A percentile compares a stretch with the other conserved stretches of the same genome.
Conservation (phyloP, 129 eudicot species). For the Escallonia herrerae region DNA sequence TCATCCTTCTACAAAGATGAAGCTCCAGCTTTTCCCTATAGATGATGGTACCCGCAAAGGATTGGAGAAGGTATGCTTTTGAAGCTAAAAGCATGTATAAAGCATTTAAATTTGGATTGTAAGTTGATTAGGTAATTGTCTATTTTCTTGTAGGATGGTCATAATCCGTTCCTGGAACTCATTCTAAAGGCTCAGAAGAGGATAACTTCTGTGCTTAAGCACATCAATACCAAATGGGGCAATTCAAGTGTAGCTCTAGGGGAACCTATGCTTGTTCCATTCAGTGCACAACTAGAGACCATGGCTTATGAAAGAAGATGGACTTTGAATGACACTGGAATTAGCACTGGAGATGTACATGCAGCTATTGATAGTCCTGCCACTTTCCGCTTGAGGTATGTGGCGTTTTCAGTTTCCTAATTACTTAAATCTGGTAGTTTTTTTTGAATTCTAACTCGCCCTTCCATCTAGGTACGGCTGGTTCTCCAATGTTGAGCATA, state of each 20-base stretch:
- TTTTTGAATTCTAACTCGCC: conserved; percentile 3
- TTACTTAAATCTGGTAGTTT: not conserved
- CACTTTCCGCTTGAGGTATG: conserved; percentile 79
- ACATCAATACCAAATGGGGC: conserved; percentile 74
- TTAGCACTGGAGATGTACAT: conserved; percentile 69
- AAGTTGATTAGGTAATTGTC: not conserved
- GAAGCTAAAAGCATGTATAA: not conserved
- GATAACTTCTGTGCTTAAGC: conserved; percentile 77
- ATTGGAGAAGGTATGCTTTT: conserved; percentile 59
- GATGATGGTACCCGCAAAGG: conserved; percentile 47
- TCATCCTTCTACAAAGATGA: conserved; percentile 56
- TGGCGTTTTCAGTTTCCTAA: not conserved
- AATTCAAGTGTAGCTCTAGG: conserved; percentile 45
- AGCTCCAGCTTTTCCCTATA: conserved; percentile 80
- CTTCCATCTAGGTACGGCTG: conserved; percentile 71
- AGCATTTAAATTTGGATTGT: conserved; percentile 1
- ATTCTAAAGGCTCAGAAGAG: conserved; percentile 66
- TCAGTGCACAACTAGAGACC: conserved; percentile 19
- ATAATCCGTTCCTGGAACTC: conserved; percentile 83
- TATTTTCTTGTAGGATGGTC: conserved; percentile 53
- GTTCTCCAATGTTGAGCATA: conserved; percentile 36
- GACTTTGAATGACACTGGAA: conserved; percentile 47
- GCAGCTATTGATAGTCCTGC: conserved; percentile 48
- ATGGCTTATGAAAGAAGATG: conserved; percentile 36
- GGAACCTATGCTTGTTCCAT: conserved; percentile 66